phyloP scores from a whole-genome alignment of 495 filamentous ascomycete species.

The Podospora conica region DNA sequence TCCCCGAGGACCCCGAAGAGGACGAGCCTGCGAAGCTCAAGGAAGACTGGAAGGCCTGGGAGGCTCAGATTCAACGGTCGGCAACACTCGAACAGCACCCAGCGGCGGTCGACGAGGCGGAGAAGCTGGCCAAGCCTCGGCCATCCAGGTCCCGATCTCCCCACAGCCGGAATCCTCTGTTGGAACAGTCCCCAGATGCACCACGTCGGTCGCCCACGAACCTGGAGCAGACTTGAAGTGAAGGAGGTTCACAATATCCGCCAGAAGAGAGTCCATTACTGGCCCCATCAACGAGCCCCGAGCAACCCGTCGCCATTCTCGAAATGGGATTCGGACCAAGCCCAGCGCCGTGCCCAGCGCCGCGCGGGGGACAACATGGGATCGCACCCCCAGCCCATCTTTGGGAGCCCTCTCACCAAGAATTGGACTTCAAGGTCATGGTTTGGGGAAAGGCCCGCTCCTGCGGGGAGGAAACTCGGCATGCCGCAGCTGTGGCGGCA shows the following conservation, averaged over 20 bases:
- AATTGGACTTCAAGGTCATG: not conserved
- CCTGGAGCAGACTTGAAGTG: not conserved
- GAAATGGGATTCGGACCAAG: not conserved
- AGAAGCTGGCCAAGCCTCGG: slow-evolving; percentile 26
- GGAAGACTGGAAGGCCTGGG: slow-evolving; percentile 31
- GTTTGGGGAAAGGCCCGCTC: not conserved
- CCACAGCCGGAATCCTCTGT: slow-evolving; percentile 14
- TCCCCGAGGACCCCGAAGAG: not conserved
- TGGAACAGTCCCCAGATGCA: not conserved
- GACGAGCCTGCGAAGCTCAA: slow-evolving; percentile 14
- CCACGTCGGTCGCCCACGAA: not conserved
- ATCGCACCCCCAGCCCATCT: not conserved
- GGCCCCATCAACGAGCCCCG: not conserved
- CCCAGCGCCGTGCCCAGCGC: not conserved
- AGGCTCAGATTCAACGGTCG: slow-evolving; percentile 23
- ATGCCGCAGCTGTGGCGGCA: not conserved
- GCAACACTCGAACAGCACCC: slow-evolving; percentile 26
- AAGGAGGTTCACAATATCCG: not conserved
- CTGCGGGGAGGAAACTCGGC: not conserved
- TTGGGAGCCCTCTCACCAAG: not conserved
- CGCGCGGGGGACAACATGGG: not conserved
- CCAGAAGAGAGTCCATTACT: not conserved
- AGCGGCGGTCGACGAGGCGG: slow-evolving; percentile 3
- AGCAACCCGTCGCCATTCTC: not conserved
- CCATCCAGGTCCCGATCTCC: slow-evolving; percentile 23